These are phyloP conservation scores for Alternaria incomplexa DNA, from an alignment of 2,329 filamentous ascomycete genomes.

Conservation along the genomic window DNA sequence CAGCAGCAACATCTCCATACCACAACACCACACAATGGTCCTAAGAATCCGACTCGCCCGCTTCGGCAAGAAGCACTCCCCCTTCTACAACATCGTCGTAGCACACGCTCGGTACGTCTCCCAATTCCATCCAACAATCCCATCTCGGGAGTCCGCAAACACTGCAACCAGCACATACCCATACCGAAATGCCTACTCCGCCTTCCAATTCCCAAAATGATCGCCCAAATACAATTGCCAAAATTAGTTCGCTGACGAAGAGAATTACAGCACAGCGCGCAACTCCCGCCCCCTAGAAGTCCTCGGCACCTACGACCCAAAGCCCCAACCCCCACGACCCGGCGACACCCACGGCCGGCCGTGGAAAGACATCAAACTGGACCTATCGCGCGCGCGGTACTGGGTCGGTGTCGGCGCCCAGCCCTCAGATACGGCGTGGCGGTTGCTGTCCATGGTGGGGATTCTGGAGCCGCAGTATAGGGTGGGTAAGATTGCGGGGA, in stretches of 20 bases:
- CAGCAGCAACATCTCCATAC: background rate
- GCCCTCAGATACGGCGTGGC: slow-evolving; percentile 88
- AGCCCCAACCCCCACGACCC: slow-evolving; percentile 60
- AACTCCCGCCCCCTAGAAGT: slow-evolving; percentile 93
- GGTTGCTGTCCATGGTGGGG: slow-evolving; percentile 76
- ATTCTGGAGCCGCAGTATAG: slow-evolving; percentile 48
- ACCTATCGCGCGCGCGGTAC: slow-evolving; percentile 81
- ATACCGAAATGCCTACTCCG: background rate
- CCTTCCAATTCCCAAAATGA: background rate
- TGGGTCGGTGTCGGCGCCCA: slow-evolving; percentile 98
- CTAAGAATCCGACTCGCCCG: slow-evolving; percentile 92
- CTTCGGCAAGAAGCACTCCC: slow-evolving; percentile 86
- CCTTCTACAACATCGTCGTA: slow-evolving; percentile 97
- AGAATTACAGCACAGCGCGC: slow-evolving; percentile 71
- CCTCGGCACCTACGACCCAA: slow-evolving; percentile 70
- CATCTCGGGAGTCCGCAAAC: slow-evolving; percentile 1
- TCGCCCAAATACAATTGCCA: too few relatives aligned
- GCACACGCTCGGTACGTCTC: slow-evolving; percentile 79
- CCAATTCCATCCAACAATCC: background rate
- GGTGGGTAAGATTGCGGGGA: slow-evolving; percentile 38
- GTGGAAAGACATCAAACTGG: slow-evolving; percentile 91
- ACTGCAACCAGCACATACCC: background rate
- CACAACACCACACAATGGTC: slow-evolving; percentile 67
- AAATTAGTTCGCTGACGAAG: background rate
- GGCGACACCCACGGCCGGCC: slow-evolving; percentile 63